Conservation (phyloP, 306 rosid genomes). For the Lathyrus sativus region DNA sequence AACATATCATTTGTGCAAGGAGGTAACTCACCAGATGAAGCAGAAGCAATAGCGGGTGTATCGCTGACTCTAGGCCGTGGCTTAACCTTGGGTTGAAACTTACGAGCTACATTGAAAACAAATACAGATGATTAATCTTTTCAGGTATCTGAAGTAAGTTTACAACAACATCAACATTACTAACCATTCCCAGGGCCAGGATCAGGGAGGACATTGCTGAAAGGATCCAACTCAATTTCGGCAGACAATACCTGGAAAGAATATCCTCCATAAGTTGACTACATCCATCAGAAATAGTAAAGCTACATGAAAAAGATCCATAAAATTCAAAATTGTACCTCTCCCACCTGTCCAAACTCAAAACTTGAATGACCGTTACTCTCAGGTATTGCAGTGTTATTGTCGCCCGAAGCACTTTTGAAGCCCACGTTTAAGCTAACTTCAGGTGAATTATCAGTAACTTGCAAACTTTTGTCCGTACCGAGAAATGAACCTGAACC, state of each 20-base stretch:
- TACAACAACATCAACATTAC: conserved; percentile 29
- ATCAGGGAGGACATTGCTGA: conserved; percentile 47
- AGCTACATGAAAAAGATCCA: conserved; percentile 3
- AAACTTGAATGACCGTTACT: conserved; percentile 42
- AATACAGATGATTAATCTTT: conserved; percentile 28
- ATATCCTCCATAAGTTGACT: conserved; percentile 17
- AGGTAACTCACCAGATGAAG: conserved; percentile 40
- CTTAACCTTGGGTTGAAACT: conserved; percentile 66
- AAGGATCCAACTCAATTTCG: conserved; percentile 54
- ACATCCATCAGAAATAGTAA: conserved; percentile 26
- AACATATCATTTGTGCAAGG: conserved; percentile 37
- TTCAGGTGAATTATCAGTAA: conserved; percentile 28
- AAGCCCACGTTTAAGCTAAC: conserved; percentile 38
- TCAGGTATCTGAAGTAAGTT: conserved; percentile 15
- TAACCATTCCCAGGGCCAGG: conserved; percentile 50
- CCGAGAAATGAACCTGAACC: conserved; percentile 43
- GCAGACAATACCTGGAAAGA: conserved; percentile 45
- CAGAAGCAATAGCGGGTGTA: conserved; percentile 34
- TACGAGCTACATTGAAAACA: conserved; percentile 43
- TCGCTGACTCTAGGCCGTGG: conserved; percentile 51
- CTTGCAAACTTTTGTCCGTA: conserved; percentile 30
- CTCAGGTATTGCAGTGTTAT: conserved; percentile 23
- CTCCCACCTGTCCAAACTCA: conserved; percentile 28
- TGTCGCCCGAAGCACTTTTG: conserved; percentile 36
- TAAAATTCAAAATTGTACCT: conserved; percentile 37